These are phyloP conservation scores for Hymenoscyphus occultus DNA, from an alignment of 2,329 filamentous ascomycete species.

Conservation along the genomic window DNA sequence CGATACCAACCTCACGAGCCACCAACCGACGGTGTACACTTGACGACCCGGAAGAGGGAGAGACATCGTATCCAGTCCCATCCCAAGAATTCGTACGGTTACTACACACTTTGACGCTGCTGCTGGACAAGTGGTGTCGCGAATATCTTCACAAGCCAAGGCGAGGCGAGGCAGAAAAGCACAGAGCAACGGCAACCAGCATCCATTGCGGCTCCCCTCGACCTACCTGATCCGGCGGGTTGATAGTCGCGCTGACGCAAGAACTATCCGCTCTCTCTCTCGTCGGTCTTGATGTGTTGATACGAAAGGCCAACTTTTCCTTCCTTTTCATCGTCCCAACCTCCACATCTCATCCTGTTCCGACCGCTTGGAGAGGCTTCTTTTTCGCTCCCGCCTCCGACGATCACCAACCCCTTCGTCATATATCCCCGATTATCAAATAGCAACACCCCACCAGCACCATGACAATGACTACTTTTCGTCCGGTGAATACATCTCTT, in stretches of 20 bases:
- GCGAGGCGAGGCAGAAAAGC: neutral
- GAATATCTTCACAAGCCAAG: conserved; percentile 5
- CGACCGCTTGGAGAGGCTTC: conserved; percentile 18
- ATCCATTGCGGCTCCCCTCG: conserved; percentile 20
- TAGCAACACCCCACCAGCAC: conserved; percentile 8
- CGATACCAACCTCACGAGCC: conserved; percentile 7
- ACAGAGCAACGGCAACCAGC: conserved; percentile 12
- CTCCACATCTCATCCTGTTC: conserved; percentile 18
- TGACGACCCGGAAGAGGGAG: conserved; percentile 12
- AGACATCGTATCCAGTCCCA: conserved; percentile 3
- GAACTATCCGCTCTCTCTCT: conserved; percentile 12
- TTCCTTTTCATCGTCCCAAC: conserved; percentile 19
- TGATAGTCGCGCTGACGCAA: conserved; percentile 7
- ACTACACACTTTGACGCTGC: conserved; percentile 10
- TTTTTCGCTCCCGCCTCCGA: conserved; percentile 16
- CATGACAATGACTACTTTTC: conserved; percentile 54
- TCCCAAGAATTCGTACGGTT: neutral
- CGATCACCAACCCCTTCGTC: conserved; percentile 29
- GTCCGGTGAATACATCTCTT: conserved; percentile 57
- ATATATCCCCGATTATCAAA: conserved; percentile 15
- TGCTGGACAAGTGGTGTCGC: conserved; percentile 23
- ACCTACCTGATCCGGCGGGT: conserved; percentile 21
- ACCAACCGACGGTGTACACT: conserved; percentile 18
- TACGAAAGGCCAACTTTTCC: conserved; percentile 15
- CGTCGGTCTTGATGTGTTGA: conserved; percentile 30